Conservation (phyloP, 2,329 filamentous ascomycete genomes). For the Herpomyces periplanetae region DNA sequence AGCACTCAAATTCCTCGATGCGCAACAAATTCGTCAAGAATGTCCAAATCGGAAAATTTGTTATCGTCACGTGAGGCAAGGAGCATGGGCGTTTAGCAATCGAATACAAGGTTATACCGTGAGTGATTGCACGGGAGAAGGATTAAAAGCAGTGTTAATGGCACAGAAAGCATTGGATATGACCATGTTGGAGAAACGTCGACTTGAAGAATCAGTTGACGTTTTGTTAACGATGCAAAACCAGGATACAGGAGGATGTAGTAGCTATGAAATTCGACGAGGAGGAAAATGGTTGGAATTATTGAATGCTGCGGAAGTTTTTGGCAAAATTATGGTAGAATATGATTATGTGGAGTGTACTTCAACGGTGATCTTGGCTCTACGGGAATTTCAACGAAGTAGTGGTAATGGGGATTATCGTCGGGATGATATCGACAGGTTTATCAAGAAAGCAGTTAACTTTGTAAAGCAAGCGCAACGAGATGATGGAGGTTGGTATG, state of each 20-base stretch:
- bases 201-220: slow-evolving; percentile 58
- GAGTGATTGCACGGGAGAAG: slow-evolving; percentile 73
- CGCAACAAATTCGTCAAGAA: slow-evolving; percentile 61
- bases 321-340: slow-evolving; percentile 87
- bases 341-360: slow-evolving; percentile 97
- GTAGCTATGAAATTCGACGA: slow-evolving; percentile 53
- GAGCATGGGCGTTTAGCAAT: slow-evolving; percentile 84
- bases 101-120: slow-evolving; percentile 74
- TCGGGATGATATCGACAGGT: slow-evolving; percentile 25
- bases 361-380: slow-evolving; percentile 56
- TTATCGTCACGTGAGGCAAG: slow-evolving; percentile 65
- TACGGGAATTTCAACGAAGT: slow-evolving; percentile 46
- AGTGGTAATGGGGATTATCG: slow-evolving; percentile 48
- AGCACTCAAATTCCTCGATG: slow-evolving; percentile 48
- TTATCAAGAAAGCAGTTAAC: slow-evolving; percentile 28
- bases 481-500: slow-evolving; percentile 75
- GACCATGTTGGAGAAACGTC: slow-evolving; percentile 26
- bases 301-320: slow-evolving; percentile 82
- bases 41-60: slow-evolving; percentile 32
- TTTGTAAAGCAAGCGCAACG: slow-evolving; percentile 51
- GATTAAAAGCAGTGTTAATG: slow-evolving; percentile 44
- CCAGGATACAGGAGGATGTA: slow-evolving; percentile 37
- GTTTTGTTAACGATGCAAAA: slow-evolving; percentile 78
- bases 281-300: slow-evolving; percentile 39
- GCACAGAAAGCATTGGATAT: slow-evolving; percentile 42